Evolutionary conservation across 306 rosid species (phyloP).

Genomic region (Casuarina equisetifolia): DNA sequence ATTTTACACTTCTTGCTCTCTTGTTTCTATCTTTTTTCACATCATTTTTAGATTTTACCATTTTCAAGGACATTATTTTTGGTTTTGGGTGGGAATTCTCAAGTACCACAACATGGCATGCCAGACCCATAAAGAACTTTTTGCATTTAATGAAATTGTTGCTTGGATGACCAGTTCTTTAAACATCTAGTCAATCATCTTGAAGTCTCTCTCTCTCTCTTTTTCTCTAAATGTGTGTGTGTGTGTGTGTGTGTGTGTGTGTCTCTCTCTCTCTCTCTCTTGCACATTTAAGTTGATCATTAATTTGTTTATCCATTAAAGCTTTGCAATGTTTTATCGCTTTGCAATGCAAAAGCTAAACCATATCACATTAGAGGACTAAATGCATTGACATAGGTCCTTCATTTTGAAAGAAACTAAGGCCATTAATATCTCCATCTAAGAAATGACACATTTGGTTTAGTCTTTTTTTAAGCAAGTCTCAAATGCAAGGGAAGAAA

Average conservation of each 20-base stretch:
- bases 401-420: background rate
- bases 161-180: background rate
- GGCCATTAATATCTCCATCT: background rate
- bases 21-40: constrained; percentile 1
- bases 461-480: constrained; percentile 35
- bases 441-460: constrained; percentile 12
- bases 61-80: background rate
- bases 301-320: constrained; percentile 2
- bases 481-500: constrained; percentile 28
- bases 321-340: background rate
- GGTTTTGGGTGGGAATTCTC: background rate
- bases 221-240: too few relatives aligned
- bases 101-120: background rate
- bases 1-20: background rate
- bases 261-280: background rate
- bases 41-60: constrained; percentile 14
- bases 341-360: constrained; percentile 53
- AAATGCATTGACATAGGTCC: constrained; percentile 30
- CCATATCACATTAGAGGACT: constrained; percentile 55
- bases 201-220: background rate
- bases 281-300: background rate
- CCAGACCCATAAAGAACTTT: background rate
- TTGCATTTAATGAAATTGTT: constrained; percentile 25
- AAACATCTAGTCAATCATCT: constrained; percentile 3
- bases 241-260: too few relatives aligned